Percentiles rank a stretch among this genome's conserved stretches.
These are phyloP conservation scores for Microbotryum saponariae DNA, from an alignment of 1,284 basidiomycete genomes.

Conservation along the genomic window DNA sequence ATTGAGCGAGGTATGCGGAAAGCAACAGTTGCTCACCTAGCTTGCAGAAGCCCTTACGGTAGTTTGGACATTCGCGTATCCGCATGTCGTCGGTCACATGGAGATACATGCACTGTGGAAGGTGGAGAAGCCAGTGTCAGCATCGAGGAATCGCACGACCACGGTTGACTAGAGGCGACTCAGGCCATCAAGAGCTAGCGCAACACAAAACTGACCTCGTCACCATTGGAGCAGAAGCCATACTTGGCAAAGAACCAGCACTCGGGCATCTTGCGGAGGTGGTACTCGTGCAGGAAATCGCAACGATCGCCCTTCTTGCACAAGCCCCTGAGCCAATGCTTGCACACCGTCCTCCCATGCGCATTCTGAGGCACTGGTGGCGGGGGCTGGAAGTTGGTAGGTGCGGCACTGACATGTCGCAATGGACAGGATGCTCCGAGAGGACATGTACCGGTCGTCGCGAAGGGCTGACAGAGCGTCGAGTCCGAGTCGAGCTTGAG, in stretches of 20 bases:
- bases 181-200: not conserved
- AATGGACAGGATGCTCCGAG: conserved; percentile 80
- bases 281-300: conserved; percentile 99
- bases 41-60: conserved; percentile 90
- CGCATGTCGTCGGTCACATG: conserved; percentile 91
- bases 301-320: conserved; percentile 98
- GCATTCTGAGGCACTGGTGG: conserved; percentile 69
- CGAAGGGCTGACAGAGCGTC: conserved; percentile 76
- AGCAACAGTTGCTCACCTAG: conserved; percentile 52
- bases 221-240: conserved; percentile 94
- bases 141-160: not conserved
- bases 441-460: conserved; percentile 75
- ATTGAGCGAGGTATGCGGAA: not conserved
- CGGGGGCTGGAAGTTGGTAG: conserved; percentile 77
- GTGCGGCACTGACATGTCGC: conserved; percentile 69
- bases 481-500: conserved; percentile 91
- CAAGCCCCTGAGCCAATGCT: conserved; percentile 95
- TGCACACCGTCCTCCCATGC: conserved; percentile 75
- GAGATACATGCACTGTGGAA: conserved; percentile 71
- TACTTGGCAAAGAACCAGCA: conserved; percentile 99
- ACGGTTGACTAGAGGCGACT: not conserved
- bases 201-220: conserved; percentile 50
- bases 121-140: not conserved
- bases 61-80: conserved; percentile 76
- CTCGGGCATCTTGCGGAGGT: conserved; percentile 95